These are phyloP conservation scores for Prosopis cineraria DNA, from an alignment of 306 rosid genomes.

Conservation along the genomic window DNA sequence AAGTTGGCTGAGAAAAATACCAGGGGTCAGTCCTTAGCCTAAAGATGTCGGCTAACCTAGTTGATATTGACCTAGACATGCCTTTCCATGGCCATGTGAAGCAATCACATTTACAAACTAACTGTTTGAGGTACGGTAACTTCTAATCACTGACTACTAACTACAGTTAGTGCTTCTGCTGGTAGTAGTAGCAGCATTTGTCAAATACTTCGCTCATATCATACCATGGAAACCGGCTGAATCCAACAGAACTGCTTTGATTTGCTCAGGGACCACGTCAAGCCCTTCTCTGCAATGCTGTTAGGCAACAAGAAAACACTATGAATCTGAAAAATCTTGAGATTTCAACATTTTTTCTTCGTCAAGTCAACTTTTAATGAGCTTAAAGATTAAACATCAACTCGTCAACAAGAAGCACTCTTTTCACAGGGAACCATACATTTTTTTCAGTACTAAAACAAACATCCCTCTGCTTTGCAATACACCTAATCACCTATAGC, in stretches of 20 bases:
- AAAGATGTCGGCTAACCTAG: conserved; percentile 17
- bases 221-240: conserved; percentile 58
- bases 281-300: conserved; percentile 81
- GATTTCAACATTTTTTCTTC: neutral
- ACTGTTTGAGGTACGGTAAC: conserved; percentile 14
- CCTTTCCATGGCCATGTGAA: conserved; percentile 7
- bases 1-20: conserved; percentile 7
- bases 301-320: conserved; percentile 18
- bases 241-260: conserved; percentile 74
- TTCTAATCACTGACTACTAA: neutral
- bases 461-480: neutral
- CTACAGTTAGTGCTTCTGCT: conserved; percentile 28
- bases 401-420: neutral
- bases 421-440: neutral
- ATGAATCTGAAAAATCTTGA: conserved; percentile 22
- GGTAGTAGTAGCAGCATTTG: neutral
- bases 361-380: neutral
- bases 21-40: conserved; percentile 9
- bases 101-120: conserved; percentile 36
- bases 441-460: neutral
- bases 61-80: conserved; percentile 15
- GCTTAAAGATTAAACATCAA: conserved; percentile 3
- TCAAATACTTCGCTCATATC: conserved; percentile 41
- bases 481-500: too few relatives aligned
- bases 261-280: conserved; percentile 63